phyloP scores from a whole-genome alignment of 352 stramenopile genomes.

The Aphanomyces astaci region DNA sequence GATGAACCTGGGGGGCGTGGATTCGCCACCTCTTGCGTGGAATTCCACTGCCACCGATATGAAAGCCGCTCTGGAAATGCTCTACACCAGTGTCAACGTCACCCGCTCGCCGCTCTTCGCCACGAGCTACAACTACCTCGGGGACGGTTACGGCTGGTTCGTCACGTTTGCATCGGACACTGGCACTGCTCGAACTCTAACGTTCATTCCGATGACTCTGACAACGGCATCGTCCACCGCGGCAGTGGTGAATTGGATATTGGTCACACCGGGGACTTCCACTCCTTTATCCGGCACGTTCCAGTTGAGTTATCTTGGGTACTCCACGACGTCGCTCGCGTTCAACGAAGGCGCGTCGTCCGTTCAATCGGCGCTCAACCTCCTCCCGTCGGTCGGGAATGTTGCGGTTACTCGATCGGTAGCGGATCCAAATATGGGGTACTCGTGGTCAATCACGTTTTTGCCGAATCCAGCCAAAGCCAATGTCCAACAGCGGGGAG shows the following conservation, averaged over 20 bases:
- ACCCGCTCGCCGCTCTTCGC: constrained; percentile 28
- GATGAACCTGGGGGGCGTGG: constrained; percentile 26
- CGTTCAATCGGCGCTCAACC: constrained; percentile 33
- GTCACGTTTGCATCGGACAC: constrained; percentile 42
- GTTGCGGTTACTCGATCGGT: constrained; percentile 30
- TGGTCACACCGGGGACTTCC: constrained; percentile 30
- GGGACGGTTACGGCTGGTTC: constrained; percentile 43
- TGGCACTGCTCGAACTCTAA: constrained; percentile 23
- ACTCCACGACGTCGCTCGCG: constrained; percentile 34
- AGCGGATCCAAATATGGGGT: constrained; percentile 31
- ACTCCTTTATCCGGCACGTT: constrained; percentile 31
- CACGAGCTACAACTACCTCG: constrained; percentile 27
- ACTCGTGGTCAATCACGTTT: constrained; percentile 37
- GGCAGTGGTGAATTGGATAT: constrained; percentile 28
- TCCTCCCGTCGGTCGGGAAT: constrained; percentile 23
- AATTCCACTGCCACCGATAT: constrained; percentile 28
- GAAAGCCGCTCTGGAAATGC: constrained; percentile 26
- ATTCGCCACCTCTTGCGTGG: constrained; percentile 27
- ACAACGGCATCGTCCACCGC: constrained; percentile 25
- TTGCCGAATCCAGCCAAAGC: constrained; percentile 7
- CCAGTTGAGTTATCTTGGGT: constrained; percentile 31
- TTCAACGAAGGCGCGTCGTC: constrained; percentile 36
- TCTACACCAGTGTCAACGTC: constrained; percentile 29
- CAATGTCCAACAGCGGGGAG: neutral
- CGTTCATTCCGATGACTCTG: constrained; percentile 29